phyloP scores from a whole-genome alignment of 257 asterid genomes.

The Lithospermum erythrorhizon region DNA sequence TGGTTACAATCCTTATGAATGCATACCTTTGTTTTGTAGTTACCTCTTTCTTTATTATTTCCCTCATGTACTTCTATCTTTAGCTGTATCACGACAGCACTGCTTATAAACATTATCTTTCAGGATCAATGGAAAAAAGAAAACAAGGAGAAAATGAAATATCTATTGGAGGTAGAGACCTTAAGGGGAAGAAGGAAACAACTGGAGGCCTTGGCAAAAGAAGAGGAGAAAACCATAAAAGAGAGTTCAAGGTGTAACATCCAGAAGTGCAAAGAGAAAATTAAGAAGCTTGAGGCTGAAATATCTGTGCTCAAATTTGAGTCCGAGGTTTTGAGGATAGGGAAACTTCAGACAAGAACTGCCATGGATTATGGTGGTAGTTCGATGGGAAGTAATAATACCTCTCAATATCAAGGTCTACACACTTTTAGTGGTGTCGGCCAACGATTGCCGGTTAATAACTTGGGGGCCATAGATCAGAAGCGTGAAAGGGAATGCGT shows the following conservation, averaged over 20 bases:
- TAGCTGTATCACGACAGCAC: background rate
- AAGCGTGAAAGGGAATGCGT: conserved; percentile 71
- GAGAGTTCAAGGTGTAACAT: conserved; percentile 27
- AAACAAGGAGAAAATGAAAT: conserved; percentile 36
- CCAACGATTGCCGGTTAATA: conserved; percentile 11
- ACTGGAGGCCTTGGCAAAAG: conserved; percentile 20
- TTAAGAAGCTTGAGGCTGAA: conserved; percentile 29
- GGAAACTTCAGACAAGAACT: conserved; percentile 29
- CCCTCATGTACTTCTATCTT: background rate
- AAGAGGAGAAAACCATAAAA: conserved; percentile 31
- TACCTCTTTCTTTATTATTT: background rate
- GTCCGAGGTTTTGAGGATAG: conserved; percentile 38
- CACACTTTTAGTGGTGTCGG: background rate
- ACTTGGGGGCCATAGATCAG: conserved; percentile 16
- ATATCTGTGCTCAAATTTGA: conserved; percentile 35
- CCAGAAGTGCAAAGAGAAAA: conserved; percentile 26
- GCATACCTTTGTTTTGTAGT: background rate
- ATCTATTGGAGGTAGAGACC: conserved; percentile 10
- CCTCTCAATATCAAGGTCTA: conserved; percentile 11
- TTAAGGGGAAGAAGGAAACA: conserved; percentile 29
- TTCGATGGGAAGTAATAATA: conserved; percentile 2
- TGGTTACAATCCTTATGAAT: background rate
- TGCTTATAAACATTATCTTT: conserved; percentile 1
- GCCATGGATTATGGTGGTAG: conserved; percentile 26
- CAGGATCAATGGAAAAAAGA: conserved; percentile 54